Base-by-base conservation (phyloP, 257 asterid genomes). In the Forsythia viridissima region DNA sequence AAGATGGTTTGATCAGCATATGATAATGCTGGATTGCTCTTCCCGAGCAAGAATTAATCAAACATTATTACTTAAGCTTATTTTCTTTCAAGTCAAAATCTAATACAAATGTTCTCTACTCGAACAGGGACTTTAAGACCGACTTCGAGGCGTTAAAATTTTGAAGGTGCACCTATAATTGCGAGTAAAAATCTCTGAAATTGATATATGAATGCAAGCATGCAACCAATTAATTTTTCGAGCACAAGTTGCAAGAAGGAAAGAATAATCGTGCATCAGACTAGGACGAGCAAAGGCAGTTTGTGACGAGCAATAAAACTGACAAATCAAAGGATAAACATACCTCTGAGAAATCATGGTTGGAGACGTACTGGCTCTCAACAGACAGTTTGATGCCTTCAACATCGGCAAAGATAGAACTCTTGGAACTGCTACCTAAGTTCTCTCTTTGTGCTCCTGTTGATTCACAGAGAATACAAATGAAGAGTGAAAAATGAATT, bases 311-410 rank as follows among this genome's bases (percentile, higher is more conserved):
- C 12, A 36, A 16, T 55, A 41, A 68, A 51, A 51, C 16, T 21
- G 9, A n/a, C 8, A 15, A 21, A 4, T 48, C 4, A 16, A 75
- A 12, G 37, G 15, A 74, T 71, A 82, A 46, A 51, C 20, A 77
- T 82, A 94, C 98, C 98, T 92, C 97, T 6, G 87, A 80, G 79
- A 94, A 91, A 72, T 86, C 97, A 43, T 89, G 91, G 83, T 94
- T 94, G 79, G 98, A 94, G 70, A 94, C 77, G 7, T 88, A 89
- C 68, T 81, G 92, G 77, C 96, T 88, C 74, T 85, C 96, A 63
- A 92, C 89, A 10, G 83, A 83, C 81, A 91, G 88, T 70, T 83
- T 85, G 81, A 89, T 75, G 78, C 98, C 98, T 78, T 90, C 90
- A 77, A 90, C 85, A 75, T 88, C 86, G 38, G 88, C 97, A 74